These are phyloP conservation scores for Guyanaporus albipodus DNA, from an alignment of 768 basidiomycete species.

Conservation along the genomic window DNA sequence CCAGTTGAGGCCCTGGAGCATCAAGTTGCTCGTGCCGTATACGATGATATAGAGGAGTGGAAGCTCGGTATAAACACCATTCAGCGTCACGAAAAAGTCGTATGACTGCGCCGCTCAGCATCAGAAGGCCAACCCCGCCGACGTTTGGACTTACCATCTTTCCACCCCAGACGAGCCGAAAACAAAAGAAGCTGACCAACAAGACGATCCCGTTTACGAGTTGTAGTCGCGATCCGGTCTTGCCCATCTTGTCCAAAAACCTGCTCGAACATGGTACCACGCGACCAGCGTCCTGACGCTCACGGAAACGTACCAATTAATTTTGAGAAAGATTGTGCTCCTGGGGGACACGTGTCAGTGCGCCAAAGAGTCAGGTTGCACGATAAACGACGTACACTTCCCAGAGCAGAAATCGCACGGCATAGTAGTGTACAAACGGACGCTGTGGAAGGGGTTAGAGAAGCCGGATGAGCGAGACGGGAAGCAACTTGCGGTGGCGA, in stretches of 20 bases:
- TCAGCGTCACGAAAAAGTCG: conserved; percentile 60
- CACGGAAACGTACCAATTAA: conserved; percentile 66
- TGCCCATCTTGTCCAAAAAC: conserved; percentile 75
- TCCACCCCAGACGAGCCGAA: conserved; percentile 70
- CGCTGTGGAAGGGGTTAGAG: conserved; percentile 36
- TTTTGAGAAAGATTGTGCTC: conserved; percentile 84
- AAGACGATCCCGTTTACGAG: conserved; percentile 69
- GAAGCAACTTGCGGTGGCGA: conserved; percentile 59
- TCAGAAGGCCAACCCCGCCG: not conserved
- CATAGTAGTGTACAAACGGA: conserved; percentile 80
- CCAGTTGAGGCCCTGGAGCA: conserved; percentile 72
- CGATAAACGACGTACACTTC: conserved; percentile 51
- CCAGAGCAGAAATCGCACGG: conserved; percentile 75
- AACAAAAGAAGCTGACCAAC: conserved; percentile 61
- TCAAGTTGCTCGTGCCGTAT: conserved; percentile 56
- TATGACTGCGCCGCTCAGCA: conserved; percentile 46
- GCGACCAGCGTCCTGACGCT: not conserved
- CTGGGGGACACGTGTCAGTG: conserved; percentile 32
- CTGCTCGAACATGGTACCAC: conserved; percentile 30
- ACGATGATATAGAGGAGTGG: conserved; percentile 47
- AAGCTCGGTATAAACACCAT: conserved; percentile 50
- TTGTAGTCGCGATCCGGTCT: conserved; percentile 64
- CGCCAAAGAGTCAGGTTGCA: not conserved
- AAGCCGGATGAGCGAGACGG: not conserved
- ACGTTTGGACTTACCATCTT: conserved; percentile 29